These are phyloP conservation scores for Auriscalpium orientale DNA, from an alignment of 768 basidiomycete genomes.

Conservation along the genomic window DNA sequence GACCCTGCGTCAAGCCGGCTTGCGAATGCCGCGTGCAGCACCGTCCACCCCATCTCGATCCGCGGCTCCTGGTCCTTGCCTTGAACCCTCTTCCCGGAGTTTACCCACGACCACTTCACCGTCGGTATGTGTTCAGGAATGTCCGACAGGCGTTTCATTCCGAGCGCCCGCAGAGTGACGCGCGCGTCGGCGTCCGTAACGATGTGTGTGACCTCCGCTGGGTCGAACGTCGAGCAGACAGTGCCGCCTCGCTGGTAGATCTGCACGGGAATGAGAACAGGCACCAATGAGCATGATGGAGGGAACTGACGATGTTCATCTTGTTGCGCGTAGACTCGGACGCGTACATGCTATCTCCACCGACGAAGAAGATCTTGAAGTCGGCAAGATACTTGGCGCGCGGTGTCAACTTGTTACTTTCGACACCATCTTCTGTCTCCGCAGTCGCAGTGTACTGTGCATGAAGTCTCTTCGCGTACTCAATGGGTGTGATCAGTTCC, in stretches of 20 bases:
- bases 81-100: conserved; percentile 2
- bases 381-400: conserved; percentile 3
- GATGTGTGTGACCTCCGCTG: conserved; percentile 55
- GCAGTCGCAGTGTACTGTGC: not conserved
- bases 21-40: conserved; percentile 11
- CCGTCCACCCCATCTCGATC: conserved; percentile 10
- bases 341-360: conserved; percentile 11
- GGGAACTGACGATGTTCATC: conserved; percentile 8
- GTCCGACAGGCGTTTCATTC: conserved; percentile 41
- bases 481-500: conserved; percentile 8
- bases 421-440: not conserved
- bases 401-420: not conserved
- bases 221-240: conserved; percentile 51
- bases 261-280: conserved; percentile 27
- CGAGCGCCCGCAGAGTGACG: conserved; percentile 33
- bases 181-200: conserved; percentile 36
- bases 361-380: conserved; percentile 10
- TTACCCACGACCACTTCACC: conserved; percentile 11
- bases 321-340: conserved; percentile 11
- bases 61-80: conserved; percentile 1
- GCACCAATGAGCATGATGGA: not conserved
- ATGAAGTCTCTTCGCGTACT: conserved; percentile 8
- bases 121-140: conserved; percentile 36
- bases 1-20: conserved; percentile 11
- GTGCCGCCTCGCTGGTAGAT: conserved; percentile 58